These are phyloP conservation scores for Thelonectria discophora DNA, from an alignment of 2,329 filamentous ascomycete genomes.

Conservation along the genomic window DNA sequence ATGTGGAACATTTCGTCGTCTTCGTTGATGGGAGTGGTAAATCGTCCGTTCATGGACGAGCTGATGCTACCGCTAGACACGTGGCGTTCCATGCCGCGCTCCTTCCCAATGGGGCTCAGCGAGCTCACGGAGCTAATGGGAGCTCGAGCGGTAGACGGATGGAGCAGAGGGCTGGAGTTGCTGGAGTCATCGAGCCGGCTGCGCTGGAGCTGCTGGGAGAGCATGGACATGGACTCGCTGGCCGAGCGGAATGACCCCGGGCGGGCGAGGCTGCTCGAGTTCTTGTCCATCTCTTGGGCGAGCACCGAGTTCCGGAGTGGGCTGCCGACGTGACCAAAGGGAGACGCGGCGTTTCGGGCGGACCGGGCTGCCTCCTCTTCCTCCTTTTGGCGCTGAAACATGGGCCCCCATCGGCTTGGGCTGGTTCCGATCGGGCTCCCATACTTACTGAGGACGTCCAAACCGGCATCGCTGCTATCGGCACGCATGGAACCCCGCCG, in stretches of 20 bases:
- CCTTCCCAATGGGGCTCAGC: conserved; percentile 51
- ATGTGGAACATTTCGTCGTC: conserved; percentile 72
- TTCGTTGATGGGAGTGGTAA: conserved; percentile 72
- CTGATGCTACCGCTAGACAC: conserved; percentile 67
- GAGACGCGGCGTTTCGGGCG: conserved; percentile 55
- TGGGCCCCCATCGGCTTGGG: conserved; percentile 68
- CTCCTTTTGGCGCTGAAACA: conserved; percentile 68
- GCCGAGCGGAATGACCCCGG: conserved; percentile 52
- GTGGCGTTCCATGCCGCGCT: conserved; percentile 63
- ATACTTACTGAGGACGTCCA: conserved; percentile 64
- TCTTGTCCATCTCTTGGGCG: conserved; percentile 59
- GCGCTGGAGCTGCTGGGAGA: conserved; percentile 70
- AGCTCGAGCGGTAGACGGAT: conserved; percentile 55
- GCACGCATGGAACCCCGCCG: conserved; percentile 67
- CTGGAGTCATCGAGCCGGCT: conserved; percentile 62
- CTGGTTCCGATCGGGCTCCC: conserved; percentile 68
- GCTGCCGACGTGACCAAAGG: conserved; percentile 72
- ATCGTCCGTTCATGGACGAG: conserved; percentile 63
- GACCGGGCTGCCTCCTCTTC: conserved; percentile 60
- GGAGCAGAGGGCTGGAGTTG: conserved; percentile 59
- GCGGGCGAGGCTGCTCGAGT: conserved; percentile 51
- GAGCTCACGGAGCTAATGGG: conserved; percentile 52
- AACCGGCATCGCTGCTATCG: conserved; percentile 61
- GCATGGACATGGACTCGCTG: conserved; percentile 64
- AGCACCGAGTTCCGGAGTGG: conserved; percentile 71